phyloP scores from a whole-genome alignment of 352 stramenopile species.

The Halophytophthora batemanensis region DNA sequence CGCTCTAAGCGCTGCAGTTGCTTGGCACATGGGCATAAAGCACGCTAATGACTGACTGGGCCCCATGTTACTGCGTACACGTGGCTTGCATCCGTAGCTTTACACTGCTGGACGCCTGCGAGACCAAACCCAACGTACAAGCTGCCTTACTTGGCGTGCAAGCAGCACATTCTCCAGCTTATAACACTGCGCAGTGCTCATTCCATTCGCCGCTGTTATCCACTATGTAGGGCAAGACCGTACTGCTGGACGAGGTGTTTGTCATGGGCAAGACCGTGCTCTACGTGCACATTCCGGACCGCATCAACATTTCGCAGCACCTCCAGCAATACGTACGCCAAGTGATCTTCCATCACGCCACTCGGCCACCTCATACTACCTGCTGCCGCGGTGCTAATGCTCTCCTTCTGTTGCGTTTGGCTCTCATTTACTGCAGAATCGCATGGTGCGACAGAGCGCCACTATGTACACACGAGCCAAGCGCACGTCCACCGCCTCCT shows the following conservation, averaged over 20 bases:
- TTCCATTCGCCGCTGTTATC: not conserved
- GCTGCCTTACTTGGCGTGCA: not conserved
- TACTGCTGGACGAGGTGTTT: conserved; percentile 81
- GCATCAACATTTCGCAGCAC: conserved; percentile 78
- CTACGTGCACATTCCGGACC: conserved; percentile 85
- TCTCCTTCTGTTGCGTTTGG: not conserved
- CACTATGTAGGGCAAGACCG: conserved; percentile 37
- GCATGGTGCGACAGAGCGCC: conserved; percentile 73
- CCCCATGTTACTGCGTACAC: not conserved
- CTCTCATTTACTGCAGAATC: conserved; percentile 35
- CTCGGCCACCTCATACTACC: not conserved
- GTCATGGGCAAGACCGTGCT: conserved; percentile 86
- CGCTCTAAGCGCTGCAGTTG: too few relatives aligned
- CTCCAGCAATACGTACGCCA: conserved; percentile 72
- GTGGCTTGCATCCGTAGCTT: conserved; percentile 32
- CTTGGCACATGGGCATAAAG: too few relatives aligned
- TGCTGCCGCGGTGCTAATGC: not conserved
- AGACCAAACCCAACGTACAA: conserved; percentile 69
- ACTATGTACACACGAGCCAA: conserved; percentile 83
- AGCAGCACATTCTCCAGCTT: not conserved
- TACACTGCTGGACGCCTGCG: conserved; percentile 65
- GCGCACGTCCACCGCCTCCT: conserved; percentile 27
- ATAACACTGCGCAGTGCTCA: not conserved
- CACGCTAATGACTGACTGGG: not conserved
- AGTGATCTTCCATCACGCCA: not conserved